Evolutionary conservation across 257 asterid genomes (phyloP), one percentile per base, ranked within the genome.

Genomic region (Solanum sejunctum): DNA sequence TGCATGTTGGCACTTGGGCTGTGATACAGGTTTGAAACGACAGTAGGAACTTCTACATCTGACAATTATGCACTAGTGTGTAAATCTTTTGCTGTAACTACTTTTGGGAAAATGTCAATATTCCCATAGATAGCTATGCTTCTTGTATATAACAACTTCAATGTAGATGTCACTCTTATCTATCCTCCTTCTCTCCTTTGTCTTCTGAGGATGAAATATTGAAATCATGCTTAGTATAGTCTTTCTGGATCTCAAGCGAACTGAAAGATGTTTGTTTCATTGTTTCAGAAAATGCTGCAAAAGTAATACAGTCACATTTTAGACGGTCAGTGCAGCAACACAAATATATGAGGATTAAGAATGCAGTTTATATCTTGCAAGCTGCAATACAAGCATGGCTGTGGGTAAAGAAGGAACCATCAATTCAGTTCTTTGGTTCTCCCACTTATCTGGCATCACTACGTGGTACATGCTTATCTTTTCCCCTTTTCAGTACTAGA

Each of bases 271-370:
- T 70, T 84, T 85, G 41, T 82, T 57, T 80, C 64, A 47, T 83
- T 84, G 79, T 87, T 86, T 61, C 95, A 96, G 99, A 90, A 87
- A 93, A 93, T 90, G 99, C 99, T 88, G 97, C 99, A 52, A 92
- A 85, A 85, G 90, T 95, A 52, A 92, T 96, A 85, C 99, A 96
- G 88, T 92, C 97, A 88, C 93, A 91, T 84, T 91, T 89, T 77
- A 93, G 94, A 85, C 91, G 91, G 67, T 82, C 88, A 26, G 90
- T 85, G 85, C 91, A 89, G 85, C 90, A 67, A 13, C 91, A 83
- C 81, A 90, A 87, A 79, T 93, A 91, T 88, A 64, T 86, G 90
- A 91, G 89, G 87, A 85, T 91, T 71, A 89, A 51, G 86, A 90
- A 87, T 80, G 95, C 97, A 16, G 92, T 87, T 87, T 72, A 84